phyloP scores from a whole-genome alignment of 306 rosid species.

The Casuarina cunninghamiana region DNA sequence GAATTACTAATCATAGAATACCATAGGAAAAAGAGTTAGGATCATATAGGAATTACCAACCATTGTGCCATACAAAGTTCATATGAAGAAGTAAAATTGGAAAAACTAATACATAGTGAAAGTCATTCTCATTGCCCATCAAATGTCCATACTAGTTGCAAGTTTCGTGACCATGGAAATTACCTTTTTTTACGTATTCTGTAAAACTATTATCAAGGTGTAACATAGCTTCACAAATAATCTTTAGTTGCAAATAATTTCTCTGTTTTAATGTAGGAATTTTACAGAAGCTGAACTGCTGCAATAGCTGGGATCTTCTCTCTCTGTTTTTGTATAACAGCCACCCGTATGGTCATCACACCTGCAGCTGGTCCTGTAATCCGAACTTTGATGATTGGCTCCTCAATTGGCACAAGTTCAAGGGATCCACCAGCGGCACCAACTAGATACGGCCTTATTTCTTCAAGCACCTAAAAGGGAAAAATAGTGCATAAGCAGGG shows the following conservation, averaged over 20 bases:
- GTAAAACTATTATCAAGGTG: too few species aligned
- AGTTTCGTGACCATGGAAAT: too few species aligned
- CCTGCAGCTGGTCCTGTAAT: conserved; percentile 76
- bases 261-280: conserved; percentile 8
- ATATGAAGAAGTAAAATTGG: too few species aligned
- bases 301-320: conserved; percentile 89
- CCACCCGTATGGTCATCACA: conserved; percentile 93
- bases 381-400: conserved; percentile 69
- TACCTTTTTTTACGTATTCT: too few species aligned
- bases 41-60: too few species aligned
- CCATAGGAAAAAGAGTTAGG: rapidly evolving
- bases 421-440: conserved; percentile 90
- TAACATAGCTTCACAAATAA: too few species aligned
- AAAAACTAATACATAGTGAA: too few species aligned
- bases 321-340: conserved; percentile 88
- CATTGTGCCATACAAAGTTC: too few species aligned
- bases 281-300: conserved; percentile 77
- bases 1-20: too few species aligned
- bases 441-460: conserved; percentile 89
- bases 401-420: conserved; percentile 82
- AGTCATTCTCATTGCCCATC: too few species aligned
- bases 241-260: conserved; percentile 4
- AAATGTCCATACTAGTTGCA: too few species aligned
- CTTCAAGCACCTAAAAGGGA: conserved; percentile 63
- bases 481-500: too few species aligned